Evolutionary conservation across 805 yeast species (phyloP).

Genomic region (Suhomyces tanzawaensis): DNA sequence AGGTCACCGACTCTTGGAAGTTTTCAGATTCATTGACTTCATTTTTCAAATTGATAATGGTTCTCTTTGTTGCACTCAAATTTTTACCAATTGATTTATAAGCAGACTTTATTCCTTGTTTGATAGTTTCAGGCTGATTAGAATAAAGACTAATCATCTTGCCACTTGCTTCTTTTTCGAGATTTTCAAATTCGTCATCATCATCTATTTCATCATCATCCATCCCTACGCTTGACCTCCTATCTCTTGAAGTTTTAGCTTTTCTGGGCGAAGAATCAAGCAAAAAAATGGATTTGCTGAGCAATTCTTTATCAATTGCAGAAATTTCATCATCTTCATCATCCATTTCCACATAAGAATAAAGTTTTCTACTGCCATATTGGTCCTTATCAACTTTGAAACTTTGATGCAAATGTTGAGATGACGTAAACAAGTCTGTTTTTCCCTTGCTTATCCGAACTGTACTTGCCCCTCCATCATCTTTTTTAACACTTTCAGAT

Average conservation of each 20-base stretch:
- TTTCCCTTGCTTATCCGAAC: not conserved
- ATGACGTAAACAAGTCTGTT: slow-evolving; percentile 18
- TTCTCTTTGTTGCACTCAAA: slow-evolving; percentile 60
- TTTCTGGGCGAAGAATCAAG: slow-evolving; percentile 13
- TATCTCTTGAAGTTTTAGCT: not conserved
- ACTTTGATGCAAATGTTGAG: slow-evolving; percentile 23
- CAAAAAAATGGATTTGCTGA: slow-evolving; percentile 24
- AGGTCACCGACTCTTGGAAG: slow-evolving; percentile 63
- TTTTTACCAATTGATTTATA: slow-evolving; percentile 70
- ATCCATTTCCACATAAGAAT: slow-evolving; percentile 31
- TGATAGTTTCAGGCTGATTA: slow-evolving; percentile 71
- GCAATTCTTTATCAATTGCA: slow-evolving; percentile 15
- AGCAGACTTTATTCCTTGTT: slow-evolving; percentile 75
- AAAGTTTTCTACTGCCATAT: slow-evolving; percentile 22
- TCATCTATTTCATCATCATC: slow-evolving; percentile 19
- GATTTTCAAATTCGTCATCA: slow-evolving; percentile 17
- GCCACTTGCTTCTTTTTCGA: slow-evolving; percentile 23
- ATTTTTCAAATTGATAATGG: slow-evolving; percentile 56
- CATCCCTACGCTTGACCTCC: not conserved
- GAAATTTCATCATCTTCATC: slow-evolving; percentile 20
- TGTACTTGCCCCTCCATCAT: not conserved
- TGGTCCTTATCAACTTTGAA: slow-evolving; percentile 18
- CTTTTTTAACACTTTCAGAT: not conserved
- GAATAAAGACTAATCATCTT: slow-evolving; percentile 69
- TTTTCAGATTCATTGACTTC: slow-evolving; percentile 64